A percentile compares a stretch with the other conserved stretches of the same genome.
Evolutionary conservation across 169 alveolate genomes (phyloP).

Genomic region (Besnoitia besnoiti): DNA sequence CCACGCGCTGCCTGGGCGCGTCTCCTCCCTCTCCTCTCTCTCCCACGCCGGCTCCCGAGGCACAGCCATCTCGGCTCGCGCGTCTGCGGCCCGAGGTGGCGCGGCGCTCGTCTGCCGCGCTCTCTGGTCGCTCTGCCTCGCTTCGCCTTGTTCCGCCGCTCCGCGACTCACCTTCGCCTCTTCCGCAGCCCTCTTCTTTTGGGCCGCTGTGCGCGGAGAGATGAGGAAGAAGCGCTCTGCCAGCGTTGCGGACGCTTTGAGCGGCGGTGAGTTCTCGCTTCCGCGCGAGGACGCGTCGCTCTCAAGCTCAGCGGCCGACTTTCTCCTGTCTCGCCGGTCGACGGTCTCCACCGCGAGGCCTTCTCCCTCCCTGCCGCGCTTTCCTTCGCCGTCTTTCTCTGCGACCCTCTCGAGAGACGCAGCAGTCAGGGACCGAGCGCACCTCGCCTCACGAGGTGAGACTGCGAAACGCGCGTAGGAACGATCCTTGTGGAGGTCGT

Average conservation of each 20-base stretch:
- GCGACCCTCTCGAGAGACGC: too few relatives aligned
- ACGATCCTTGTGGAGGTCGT: not conserved
- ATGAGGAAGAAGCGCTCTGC: slow-evolving; percentile 15
- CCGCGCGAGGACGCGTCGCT: too few relatives aligned
- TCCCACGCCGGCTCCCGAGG: not conserved
- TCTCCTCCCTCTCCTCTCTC: not conserved
- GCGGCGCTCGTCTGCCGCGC: not conserved
- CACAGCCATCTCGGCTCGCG: not conserved
- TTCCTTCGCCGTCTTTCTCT: too few relatives aligned
- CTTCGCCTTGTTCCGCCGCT: not conserved
- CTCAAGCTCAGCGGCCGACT: too few relatives aligned
- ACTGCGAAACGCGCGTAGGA: not conserved
- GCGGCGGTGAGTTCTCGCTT: too few relatives aligned
- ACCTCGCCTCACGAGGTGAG: too few relatives aligned
- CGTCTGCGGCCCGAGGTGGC: not conserved
- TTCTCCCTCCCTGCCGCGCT: too few relatives aligned
- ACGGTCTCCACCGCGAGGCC: too few relatives aligned
- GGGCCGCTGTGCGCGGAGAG: not conserved
- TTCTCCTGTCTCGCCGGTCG: too few relatives aligned
- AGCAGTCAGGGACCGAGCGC: too few relatives aligned
- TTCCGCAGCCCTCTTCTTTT: too few relatives aligned
- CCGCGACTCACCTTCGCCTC: not conserved
- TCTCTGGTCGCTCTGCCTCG: not conserved
- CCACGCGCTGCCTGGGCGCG: not conserved
- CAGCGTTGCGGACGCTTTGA: not conserved